These are phyloP conservation scores for Mycena sanguinolenta DNA, from an alignment of 768 basidiomycete species.

Conservation along the genomic window DNA sequence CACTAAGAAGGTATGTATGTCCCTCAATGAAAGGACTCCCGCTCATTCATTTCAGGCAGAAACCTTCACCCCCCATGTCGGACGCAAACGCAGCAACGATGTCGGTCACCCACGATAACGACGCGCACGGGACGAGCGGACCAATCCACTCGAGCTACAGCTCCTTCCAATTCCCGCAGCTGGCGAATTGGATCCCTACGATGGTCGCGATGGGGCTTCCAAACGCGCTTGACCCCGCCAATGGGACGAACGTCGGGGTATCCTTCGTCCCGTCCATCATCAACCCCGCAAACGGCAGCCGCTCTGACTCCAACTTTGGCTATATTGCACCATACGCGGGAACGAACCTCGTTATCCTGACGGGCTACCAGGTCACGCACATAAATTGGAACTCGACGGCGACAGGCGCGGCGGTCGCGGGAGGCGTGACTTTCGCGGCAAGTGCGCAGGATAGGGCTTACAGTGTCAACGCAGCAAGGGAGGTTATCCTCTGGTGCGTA, in stretches of 20 bases:
- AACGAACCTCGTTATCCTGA: slow-evolving; percentile 36
- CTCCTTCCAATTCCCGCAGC: slow-evolving; percentile 32
- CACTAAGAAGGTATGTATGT: slow-evolving; percentile 44
- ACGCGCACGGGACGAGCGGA: slow-evolving; percentile 33
- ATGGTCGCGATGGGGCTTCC: slow-evolving; percentile 34
- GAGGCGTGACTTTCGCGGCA: slow-evolving; percentile 35
- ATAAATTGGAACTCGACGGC: slow-evolving; percentile 36
- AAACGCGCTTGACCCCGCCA: slow-evolving; percentile 31
- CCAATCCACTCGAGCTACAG: slow-evolving; percentile 37
- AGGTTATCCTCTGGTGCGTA: slow-evolving; percentile 36
- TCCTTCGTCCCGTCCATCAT: slow-evolving; percentile 37
- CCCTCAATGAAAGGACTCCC: neutral
- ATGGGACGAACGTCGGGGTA: slow-evolving; percentile 34
- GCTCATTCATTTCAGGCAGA: slow-evolving; percentile 24
- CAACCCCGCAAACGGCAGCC: slow-evolving; percentile 34
- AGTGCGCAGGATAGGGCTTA: slow-evolving; percentile 24
- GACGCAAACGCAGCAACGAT: slow-evolving; percentile 28
- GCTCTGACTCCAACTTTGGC: slow-evolving; percentile 37
- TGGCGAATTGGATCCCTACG: slow-evolving; percentile 36
- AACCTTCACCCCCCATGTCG: slow-evolving; percentile 33
- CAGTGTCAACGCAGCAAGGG: slow-evolving; percentile 35
- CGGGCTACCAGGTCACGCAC: slow-evolving; percentile 35
- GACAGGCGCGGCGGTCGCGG: slow-evolving; percentile 28
- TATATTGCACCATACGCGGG: slow-evolving; percentile 35
- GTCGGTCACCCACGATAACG: slow-evolving; percentile 27